Conservation (phyloP, 83 land plant genomes). For the Picea mariana region DNA sequence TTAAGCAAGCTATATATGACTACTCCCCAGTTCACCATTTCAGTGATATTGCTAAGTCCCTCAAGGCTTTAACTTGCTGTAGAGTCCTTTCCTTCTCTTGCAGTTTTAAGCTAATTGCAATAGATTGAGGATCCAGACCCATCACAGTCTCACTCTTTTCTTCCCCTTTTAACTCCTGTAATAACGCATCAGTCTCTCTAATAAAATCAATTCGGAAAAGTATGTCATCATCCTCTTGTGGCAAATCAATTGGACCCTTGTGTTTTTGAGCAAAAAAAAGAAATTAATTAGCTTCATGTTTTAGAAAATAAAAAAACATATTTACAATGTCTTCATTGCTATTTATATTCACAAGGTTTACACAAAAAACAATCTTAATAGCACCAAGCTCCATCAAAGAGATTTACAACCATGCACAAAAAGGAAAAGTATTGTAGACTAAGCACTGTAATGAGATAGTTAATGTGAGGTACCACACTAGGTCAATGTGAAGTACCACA, state of each 20-base stretch:
- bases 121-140: conserved; percentile 91
- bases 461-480: no score
- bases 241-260: conserved; percentile 25
- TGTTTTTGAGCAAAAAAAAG: not conserved
- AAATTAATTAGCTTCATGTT: not conserved
- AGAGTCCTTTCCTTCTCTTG: conserved; percentile 83
- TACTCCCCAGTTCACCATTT: conserved; percentile 45
- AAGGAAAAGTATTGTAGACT: conserved; percentile 2
- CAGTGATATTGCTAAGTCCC: conserved; percentile 70
- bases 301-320: not conserved
- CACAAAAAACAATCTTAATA: not conserved
- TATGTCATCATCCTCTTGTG: conserved; percentile 63
- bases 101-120: conserved; percentile 78
- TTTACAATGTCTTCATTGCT: no score
- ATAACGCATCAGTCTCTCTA: conserved; percentile 79
- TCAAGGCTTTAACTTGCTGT: conserved; percentile 68
- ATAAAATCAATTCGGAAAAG: conserved; percentile 90
- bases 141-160: conserved; percentile 28
- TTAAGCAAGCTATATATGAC: no score
- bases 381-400: not conserved
- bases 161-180: conserved; percentile 59
- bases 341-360: no score
- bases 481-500: no score
- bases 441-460: not conserved
- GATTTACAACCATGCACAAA: not conserved